Percentiles rank a stretch among this genome's conserved stretches.
Conservation (phyloP, 2,329 filamentous ascomycete genomes). For the Verruconis gallopava region DNA sequence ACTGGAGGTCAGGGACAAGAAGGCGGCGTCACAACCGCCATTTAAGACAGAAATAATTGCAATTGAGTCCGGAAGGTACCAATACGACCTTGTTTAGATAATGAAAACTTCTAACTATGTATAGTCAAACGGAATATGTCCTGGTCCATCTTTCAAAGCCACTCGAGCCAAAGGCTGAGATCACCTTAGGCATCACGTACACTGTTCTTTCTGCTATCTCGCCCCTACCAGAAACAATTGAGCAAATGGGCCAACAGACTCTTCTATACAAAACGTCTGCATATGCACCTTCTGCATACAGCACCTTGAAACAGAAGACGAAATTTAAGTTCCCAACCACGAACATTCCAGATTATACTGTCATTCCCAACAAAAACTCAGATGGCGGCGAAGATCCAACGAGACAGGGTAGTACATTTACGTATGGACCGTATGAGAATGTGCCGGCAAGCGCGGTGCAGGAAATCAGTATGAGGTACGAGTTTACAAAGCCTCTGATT, state of each 20-base stretch:
- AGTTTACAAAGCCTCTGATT: conserved; percentile 85
- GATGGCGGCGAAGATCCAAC: conserved; percentile 55
- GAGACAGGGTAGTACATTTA: conserved; percentile 74
- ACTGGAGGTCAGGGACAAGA: conserved; percentile 87
- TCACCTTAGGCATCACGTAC: conserved; percentile 81
- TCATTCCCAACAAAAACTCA: conserved; percentile 46
- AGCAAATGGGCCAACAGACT: conserved; percentile 78
- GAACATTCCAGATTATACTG: conserved; percentile 76
- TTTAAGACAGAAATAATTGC: conserved; percentile 59
- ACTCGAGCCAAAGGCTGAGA: conserved; percentile 61
- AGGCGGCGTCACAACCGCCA: conserved; percentile 51
- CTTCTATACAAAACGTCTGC: conserved; percentile 76
- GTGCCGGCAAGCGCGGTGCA: conserved; percentile 63
- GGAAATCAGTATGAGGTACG: conserved; percentile 71
- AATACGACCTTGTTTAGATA: background rate
- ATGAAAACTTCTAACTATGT: conserved; percentile 18
- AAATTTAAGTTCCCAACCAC: conserved; percentile 77
- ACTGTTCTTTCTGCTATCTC: conserved; percentile 64
- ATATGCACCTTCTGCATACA: conserved; percentile 72
- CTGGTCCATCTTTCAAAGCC: conserved; percentile 65
- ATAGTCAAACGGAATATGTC: conserved; percentile 54
- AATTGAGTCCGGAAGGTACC: conserved; percentile 40
- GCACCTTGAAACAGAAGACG: conserved; percentile 86
- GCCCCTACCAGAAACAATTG: conserved; percentile 69
- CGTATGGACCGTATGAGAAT: conserved; percentile 79